Evolutionary conservation across 2,329 filamentous ascomycete genomes (phyloP).

Genomic region (Lasiodiplodia sp.): DNA sequence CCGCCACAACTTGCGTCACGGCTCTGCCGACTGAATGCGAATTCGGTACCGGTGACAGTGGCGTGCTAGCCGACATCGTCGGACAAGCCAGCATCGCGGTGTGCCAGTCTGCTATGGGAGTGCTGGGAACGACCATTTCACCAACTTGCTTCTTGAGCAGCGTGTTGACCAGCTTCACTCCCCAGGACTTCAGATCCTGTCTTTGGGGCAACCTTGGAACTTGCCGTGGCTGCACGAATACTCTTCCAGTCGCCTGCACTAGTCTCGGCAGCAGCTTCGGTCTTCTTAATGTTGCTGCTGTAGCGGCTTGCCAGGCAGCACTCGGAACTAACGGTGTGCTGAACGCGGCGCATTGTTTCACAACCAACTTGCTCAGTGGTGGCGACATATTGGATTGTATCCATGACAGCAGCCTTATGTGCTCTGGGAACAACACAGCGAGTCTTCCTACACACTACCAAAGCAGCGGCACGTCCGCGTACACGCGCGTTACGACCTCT

Average conservation of each 20-base stretch:
- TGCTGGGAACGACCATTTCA: neutral
- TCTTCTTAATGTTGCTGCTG: too few relatives aligned
- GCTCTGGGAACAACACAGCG: neutral
- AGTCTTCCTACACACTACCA: neutral
- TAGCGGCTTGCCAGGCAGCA: neutral
- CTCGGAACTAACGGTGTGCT: neutral
- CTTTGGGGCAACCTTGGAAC: neutral
- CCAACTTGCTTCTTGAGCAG: neutral
- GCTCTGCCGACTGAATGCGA: neutral
- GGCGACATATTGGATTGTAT: neutral
- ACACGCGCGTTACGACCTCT: neutral
- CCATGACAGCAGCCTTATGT: neutral
- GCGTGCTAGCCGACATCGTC: neutral
- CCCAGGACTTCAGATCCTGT: neutral
- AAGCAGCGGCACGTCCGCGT: neutral
- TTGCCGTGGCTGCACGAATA: neutral
- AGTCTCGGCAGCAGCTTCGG: neutral
- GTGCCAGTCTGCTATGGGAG: neutral
- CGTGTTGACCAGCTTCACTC: neutral
- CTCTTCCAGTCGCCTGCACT: neutral
- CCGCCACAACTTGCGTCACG: conserved; percentile 9
- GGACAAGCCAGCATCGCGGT: too few relatives aligned
- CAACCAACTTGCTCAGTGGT: neutral
- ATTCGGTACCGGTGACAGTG: too few relatives aligned
- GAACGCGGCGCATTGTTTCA: neutral